Base-by-base conservation (phyloP, 768 basidiomycete genomes). In the Suillus decipiens region DNA sequence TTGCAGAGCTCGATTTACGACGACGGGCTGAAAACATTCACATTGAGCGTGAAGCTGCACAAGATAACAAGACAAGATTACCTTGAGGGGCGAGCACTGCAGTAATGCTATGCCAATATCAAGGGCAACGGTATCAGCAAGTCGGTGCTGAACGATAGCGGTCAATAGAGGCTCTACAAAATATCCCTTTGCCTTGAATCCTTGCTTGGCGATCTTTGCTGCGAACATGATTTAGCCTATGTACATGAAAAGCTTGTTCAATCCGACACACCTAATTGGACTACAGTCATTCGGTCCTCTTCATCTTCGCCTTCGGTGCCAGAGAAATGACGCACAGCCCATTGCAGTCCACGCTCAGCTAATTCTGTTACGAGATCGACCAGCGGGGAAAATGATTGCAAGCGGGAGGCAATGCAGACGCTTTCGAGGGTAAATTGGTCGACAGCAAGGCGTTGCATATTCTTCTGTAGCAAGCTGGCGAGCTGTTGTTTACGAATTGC, bases 1-100 rank as follows among this genome's bases (percentile, higher is more conserved):
- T 78, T 96, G 94, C 2, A 96, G 72, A 53, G 86, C 81, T 45
- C 89, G 86, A 69, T 94, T 94, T 56, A 90, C 83, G n/a, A 85
- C 76, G 14, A 84, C 79, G 1, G 92, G 92, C 92, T 80, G 61
- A 28, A 53, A 47, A 22, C n/a, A 37, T 66, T n/a, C 1, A 63
- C 60, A 22, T 17, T 58, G 45, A 22, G 2, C 7, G 34, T 61
- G 31, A 62, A 51, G 47, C 17, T 28, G 15, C 4, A 11, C 15
- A 22, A 12, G 1, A n/a, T 8, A 24, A 33, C 19, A 36, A 15
- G 28, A 50, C 47, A 17, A 5, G 67, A 79, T 66, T 66, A 89
- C 95, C 83, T 94, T 95, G 64, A 95, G 74, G 2, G 77, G 72
- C 0, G 82, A 75, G 41, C 74, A 75, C 9, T 67, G 69, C 17